A percentile compares a stretch with the other conserved stretches of the same genome.
phyloP scores from a whole-genome alignment of 768 basidiomycete species.

The Boletellus emodensis region DNA sequence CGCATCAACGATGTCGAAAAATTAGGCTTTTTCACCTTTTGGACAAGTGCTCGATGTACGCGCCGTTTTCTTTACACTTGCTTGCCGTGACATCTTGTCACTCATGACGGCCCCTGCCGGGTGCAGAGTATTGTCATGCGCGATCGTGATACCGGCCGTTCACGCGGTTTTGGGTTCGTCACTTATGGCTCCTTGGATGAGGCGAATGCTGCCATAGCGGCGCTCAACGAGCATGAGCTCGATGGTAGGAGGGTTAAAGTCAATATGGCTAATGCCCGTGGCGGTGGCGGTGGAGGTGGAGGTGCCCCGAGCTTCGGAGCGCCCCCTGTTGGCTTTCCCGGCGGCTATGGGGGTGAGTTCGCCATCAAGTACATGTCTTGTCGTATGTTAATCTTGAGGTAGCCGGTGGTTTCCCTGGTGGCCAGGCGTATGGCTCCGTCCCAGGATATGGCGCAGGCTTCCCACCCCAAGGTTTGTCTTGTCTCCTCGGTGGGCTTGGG shows the following conservation, averaged over 20 bases:
- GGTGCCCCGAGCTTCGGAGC: slow-evolving; percentile 21
- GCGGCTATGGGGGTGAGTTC: slow-evolving; percentile 18
- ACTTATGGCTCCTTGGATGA: slow-evolving; percentile 61
- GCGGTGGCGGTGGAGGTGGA: slow-evolving; percentile 47
- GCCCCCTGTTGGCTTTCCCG: slow-evolving; percentile 32
- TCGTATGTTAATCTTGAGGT: slow-evolving; percentile 15
- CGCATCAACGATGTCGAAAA: slow-evolving; percentile 16
- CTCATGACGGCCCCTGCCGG: slow-evolving; percentile 30
- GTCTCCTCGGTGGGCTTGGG: background rate
- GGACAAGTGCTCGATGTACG: slow-evolving; percentile 92
- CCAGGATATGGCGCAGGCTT: slow-evolving; percentile 22
- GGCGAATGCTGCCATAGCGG: slow-evolving; percentile 72
- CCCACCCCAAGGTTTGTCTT: slow-evolving; percentile 9
- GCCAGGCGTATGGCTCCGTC: slow-evolving; percentile 18
- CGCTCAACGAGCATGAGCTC: slow-evolving; percentile 85
- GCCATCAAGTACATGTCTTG: background rate
- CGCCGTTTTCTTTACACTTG: slow-evolving; percentile 38
- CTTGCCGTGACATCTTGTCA: slow-evolving; percentile 6
- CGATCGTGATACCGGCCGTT: slow-evolving; percentile 96
- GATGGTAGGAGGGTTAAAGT: slow-evolving; percentile 90
- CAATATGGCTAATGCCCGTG: slow-evolving; percentile 78
- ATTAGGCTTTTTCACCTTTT: slow-evolving; percentile 76
- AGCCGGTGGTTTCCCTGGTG: slow-evolving; percentile 29
- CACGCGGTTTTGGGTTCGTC: slow-evolving; percentile 96
- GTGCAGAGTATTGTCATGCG: slow-evolving; percentile 94